Percentiles rank a stretch among this genome's conserved stretches.
Evolutionary conservation across 345 rosid species (phyloP).

Genomic region (Gossypioides kirkii): DNA sequence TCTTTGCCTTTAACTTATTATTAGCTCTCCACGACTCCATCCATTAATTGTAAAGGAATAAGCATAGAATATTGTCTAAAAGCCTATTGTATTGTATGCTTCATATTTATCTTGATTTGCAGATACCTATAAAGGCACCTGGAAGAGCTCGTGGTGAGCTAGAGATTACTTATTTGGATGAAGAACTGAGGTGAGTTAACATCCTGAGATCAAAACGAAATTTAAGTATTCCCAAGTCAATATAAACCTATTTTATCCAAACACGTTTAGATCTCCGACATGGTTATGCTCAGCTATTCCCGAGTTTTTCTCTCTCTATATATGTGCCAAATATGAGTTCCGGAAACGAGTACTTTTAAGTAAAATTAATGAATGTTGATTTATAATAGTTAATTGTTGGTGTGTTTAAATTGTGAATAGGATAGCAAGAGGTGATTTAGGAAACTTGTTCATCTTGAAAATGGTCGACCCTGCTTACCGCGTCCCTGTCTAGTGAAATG

Average conservation of each 20-base stretch:
- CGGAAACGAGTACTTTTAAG: too few relatives aligned
- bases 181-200: slow-evolving; percentile 43
- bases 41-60: neutral
- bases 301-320: too few relatives aligned
- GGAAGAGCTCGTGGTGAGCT: slow-evolving; percentile 56
- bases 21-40: too few relatives aligned
- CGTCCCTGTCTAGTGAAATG: slow-evolving; percentile 33
- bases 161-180: slow-evolving; percentile 59
- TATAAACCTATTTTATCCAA: neutral
- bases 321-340: too few relatives aligned
- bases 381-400: neutral
- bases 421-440: slow-evolving; percentile 84
- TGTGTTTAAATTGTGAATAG: slow-evolving; percentile 29
- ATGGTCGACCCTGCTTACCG: slow-evolving; percentile 86
- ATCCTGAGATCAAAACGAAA: neutral
- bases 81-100: neutral
- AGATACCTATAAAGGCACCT: slow-evolving; percentile 63
- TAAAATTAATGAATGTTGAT: too few relatives aligned
- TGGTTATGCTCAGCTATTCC: too few relatives aligned
- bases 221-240: neutral
- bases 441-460: slow-evolving; percentile 84
- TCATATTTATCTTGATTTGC: neutral
- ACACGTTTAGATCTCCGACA: too few relatives aligned
- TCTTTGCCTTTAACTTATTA: neutral
- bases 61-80: neutral